Conservation (phyloP, 2,329 filamentous ascomycete species). For the Neopestalotiopsis rosae region DNA sequence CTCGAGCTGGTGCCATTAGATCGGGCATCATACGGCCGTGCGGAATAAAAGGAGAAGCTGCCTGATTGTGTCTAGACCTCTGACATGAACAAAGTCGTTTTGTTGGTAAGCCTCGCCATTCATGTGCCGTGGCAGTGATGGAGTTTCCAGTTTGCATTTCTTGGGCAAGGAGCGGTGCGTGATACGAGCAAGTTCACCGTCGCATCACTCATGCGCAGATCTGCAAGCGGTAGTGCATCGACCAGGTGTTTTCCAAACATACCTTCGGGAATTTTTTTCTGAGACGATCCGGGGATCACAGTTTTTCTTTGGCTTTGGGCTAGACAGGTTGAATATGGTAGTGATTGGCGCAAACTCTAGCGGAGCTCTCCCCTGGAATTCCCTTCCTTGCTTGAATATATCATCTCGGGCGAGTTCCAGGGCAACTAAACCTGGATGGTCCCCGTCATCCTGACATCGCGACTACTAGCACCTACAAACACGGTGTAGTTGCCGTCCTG, state of each 20-base stretch:
- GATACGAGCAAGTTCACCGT: not conserved
- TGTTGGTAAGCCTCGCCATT: not conserved
- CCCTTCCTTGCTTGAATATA: not conserved
- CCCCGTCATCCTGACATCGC: slow-evolving; percentile 47
- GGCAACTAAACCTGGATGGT: slow-evolving; percentile 31
- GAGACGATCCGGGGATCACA: not conserved
- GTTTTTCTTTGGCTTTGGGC: not conserved
- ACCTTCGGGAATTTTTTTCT: not conserved
- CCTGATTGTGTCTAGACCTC: not conserved
- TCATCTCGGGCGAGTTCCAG: not conserved
- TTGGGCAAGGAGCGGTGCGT: not conserved
- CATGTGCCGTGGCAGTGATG: not conserved
- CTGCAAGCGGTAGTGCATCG: not conserved
- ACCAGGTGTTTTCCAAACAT: slow-evolving; percentile 2
- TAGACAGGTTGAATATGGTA: not conserved
- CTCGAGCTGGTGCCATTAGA: not conserved
- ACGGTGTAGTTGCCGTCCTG: slow-evolving; percentile 49
- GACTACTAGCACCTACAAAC: slow-evolving; percentile 51
- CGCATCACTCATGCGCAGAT: not conserved
- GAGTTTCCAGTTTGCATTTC: not conserved
- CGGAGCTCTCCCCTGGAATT: not conserved
- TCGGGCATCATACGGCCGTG: not conserved
- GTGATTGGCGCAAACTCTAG: not conserved
- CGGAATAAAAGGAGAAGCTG: not conserved
- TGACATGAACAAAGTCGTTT: not conserved